Conservation (phyloP, 768 basidiomycete genomes). For the Podaxis pistillaris region DNA sequence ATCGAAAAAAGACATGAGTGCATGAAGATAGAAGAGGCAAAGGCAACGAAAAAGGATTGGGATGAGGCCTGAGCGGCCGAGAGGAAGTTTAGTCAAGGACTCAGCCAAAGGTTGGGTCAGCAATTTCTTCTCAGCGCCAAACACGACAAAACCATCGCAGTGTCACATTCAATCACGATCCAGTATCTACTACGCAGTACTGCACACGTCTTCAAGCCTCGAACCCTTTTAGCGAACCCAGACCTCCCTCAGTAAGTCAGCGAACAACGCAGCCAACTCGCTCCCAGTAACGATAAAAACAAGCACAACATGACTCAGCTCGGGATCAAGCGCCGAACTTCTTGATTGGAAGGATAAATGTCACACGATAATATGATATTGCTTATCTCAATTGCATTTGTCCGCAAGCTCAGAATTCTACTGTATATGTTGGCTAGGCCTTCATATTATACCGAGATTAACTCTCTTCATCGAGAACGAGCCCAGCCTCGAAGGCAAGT, state of each 20-base stretch:
- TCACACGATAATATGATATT: too few relatives aligned
- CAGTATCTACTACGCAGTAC: too few relatives aligned
- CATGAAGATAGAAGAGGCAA: constrained; percentile 24
- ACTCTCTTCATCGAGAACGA: neutral
- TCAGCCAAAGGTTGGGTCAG: constrained; percentile 3
- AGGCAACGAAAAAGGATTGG: neutral
- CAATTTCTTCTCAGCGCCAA: constrained; percentile 12
- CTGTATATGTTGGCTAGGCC: too few relatives aligned
- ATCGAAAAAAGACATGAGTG: constrained; percentile 81
- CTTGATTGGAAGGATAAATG: too few relatives aligned
- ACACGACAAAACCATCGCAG: constrained; percentile 9
- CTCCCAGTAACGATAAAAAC: too few relatives aligned
- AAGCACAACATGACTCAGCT: too few relatives aligned
- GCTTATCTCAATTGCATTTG: too few relatives aligned
- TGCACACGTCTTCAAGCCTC: neutral
- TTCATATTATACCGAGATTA: neutral
- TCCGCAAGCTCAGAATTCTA: too few relatives aligned
- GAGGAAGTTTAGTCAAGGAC: neutral
- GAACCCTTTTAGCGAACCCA: too few relatives aligned
- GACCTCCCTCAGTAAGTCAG: too few relatives aligned
- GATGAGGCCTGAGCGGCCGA: constrained; percentile 4
- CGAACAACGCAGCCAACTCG: too few relatives aligned
- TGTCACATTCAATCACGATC: neutral
- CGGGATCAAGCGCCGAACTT: too few relatives aligned
- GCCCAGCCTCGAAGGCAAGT: constrained; percentile 9